Evolutionary conservation across 2,329 filamentous ascomycete species (phyloP).

Genomic region (Volutella citrinella): DNA sequence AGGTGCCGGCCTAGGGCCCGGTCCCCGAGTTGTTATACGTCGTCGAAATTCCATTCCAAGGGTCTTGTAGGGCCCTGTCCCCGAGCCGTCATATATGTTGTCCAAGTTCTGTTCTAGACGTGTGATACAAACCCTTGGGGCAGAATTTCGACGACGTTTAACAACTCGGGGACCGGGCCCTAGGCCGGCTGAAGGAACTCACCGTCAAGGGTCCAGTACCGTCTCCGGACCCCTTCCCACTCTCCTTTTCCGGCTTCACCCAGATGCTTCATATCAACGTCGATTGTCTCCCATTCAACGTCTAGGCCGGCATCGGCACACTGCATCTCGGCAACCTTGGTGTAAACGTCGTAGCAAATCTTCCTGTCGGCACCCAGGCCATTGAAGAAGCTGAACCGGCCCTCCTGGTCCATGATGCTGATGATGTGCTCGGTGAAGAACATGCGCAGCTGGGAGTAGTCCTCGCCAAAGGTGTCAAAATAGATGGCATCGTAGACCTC

Average conservation of each 20-base stretch:
- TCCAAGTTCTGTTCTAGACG: too few relatives aligned
- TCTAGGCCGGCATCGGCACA: conserved; percentile 86
- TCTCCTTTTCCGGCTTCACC: conserved; percentile 66
- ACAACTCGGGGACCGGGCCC: too few relatives aligned
- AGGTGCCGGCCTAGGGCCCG: neutral
- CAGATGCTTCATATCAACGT: conserved; percentile 65
- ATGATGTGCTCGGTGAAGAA: conserved; percentile 91
- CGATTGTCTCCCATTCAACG: conserved; percentile 77
- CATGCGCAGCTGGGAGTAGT: conserved; percentile 77
- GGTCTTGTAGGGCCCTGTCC: too few relatives aligned
- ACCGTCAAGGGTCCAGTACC: conserved; percentile 85
- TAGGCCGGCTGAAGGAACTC: conserved; percentile 31
- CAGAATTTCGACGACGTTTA: too few relatives aligned
- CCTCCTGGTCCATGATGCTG: conserved; percentile 66
- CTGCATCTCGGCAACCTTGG: conserved; percentile 87
- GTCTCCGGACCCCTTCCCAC: conserved; percentile 84
- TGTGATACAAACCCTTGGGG: too few relatives aligned
- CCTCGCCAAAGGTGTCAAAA: conserved; percentile 97
- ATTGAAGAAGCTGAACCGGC: conserved; percentile 85
- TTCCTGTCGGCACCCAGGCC: conserved; percentile 88
- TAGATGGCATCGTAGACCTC: conserved; percentile 84
- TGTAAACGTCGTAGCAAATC: conserved; percentile 96
- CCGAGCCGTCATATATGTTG: too few relatives aligned
- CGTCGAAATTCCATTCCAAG: too few relatives aligned
- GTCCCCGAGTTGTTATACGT: too few relatives aligned